Evolutionary conservation across 257 asterid species (phyloP).

Genomic region (Rhazya stricta): DNA sequence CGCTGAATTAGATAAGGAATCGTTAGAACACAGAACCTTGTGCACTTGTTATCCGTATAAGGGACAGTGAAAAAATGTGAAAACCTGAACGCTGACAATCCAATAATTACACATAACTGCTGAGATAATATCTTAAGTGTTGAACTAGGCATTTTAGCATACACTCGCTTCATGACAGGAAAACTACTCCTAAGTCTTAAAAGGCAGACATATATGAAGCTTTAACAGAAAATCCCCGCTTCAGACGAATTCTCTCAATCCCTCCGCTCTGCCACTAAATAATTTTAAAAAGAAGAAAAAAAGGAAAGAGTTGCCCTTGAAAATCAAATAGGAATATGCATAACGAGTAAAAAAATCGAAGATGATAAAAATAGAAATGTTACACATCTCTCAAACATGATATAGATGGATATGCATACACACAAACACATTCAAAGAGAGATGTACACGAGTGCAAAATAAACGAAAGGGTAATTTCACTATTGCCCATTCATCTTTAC

Average conservation of each 20-base stretch:
- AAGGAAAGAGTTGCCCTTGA: neutral
- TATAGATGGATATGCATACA: neutral
- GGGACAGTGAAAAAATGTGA: neutral
- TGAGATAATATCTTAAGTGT: neutral
- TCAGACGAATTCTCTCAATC: no score
- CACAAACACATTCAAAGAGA: neutral
- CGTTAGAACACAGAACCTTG: neutral
- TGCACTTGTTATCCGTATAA: neutral
- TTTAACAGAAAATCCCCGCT: no score
- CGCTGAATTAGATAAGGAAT: conserved; percentile 37
- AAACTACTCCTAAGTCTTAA: no score
- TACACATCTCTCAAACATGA: neutral
- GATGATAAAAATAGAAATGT: neutral
- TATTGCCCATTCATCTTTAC: neutral
- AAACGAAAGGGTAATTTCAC: neutral
- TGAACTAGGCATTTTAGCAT: no score
- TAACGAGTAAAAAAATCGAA: no score
- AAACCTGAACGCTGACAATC: neutral
- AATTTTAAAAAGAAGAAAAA: no score
- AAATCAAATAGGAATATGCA: neutral
- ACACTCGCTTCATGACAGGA: no score
- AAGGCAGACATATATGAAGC: neutral
- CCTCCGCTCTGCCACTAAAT: no score
- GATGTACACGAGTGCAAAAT: no score
- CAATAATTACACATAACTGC: neutral